Percentiles rank a stretch among this genome's conserved stretches.
Evolutionary conservation across 768 basidiomycete species (phyloP).

Genomic region (Termitomyces sp.): DNA sequence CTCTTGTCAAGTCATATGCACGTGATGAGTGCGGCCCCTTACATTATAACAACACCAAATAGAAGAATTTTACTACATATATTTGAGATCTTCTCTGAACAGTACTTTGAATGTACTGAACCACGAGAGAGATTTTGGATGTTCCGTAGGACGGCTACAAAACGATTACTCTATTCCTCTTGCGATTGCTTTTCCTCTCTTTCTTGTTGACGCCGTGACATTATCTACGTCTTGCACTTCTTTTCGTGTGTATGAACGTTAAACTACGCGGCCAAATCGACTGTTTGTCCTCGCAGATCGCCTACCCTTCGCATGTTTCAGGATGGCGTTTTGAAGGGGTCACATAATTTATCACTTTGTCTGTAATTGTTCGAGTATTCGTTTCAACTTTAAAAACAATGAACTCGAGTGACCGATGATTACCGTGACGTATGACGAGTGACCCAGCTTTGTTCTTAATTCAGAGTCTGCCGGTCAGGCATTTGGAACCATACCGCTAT

Average conservation of each 20-base stretch:
- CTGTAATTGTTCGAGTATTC: neutral
- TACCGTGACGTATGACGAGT: neutral
- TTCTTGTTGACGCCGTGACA: slow-evolving; percentile 31
- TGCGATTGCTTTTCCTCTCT: neutral
- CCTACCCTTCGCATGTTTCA: slow-evolving; percentile 35
- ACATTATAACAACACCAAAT: slow-evolving; percentile 6
- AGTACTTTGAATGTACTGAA: neutral
- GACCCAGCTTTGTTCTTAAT: neutral
- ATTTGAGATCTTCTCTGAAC: neutral
- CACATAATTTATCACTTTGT: slow-evolving; percentile 21
- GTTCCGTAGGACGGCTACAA: neutral
- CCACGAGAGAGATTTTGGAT: neutral
- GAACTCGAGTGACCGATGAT: neutral
- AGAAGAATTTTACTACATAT: neutral
- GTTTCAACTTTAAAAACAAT: neutral
- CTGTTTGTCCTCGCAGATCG: slow-evolving; percentile 46
- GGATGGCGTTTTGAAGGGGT: slow-evolving; percentile 47
- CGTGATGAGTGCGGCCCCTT: neutral
- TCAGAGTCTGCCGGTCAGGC: neutral
- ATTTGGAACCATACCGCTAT: neutral
- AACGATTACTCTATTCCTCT: neutral
- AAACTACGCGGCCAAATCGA: slow-evolving; percentile 63
- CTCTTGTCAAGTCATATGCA: neutral
- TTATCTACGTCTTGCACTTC: slow-evolving; percentile 58
- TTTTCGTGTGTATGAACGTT: slow-evolving; percentile 49